Evolutionary conservation across 345 rosid genomes (phyloP), one percentile per base, ranked within the genome.

Genomic region (Camelina laxa): DNA sequence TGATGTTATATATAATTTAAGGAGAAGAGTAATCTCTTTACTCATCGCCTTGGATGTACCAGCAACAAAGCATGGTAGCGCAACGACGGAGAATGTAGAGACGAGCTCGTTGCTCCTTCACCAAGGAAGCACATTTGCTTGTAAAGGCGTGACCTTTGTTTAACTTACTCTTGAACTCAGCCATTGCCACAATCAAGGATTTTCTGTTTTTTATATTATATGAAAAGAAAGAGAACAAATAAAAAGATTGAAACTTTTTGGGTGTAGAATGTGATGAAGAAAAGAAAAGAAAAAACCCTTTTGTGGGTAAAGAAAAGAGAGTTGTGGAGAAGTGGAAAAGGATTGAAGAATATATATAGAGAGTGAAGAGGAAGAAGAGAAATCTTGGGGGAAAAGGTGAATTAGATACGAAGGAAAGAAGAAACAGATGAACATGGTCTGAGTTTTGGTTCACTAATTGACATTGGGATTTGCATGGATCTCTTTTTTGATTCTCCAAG

Each of bases 71-170:
- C 89, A 91, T 87, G 64, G 92, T 85, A 54, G 91, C 90, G 6
- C 94, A 91, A n/a, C 97, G 94, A 67, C 92, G 89, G 53, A 91
- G 57, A 69, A 91, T 85, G 49, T 88, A 88, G 76, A 91, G 79
- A 27, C 88, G 89, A 33, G 91, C 87, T 9, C 87, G 87, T 75
- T 85, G 94, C 76, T 89, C 85, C 80, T 87, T 84, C 6, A 89
- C 87, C 72, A 87, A 72, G 41, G 88, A 84, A 63, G 87, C 89
- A 55, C 94, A 91, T 63, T 89, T 91, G 67, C 75, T 84, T n/a
- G 88, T 83, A 76, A 91, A 86, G 44, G 85, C 84, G 16, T 78
- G 79, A 1, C 82, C 78, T 51, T 72, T 72, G 42, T 72, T 78
- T 57, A 78, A 78, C 81, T 81, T 84, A 69, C 75, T 81, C 75